phyloP scores from a whole-genome alignment of 768 basidiomycete species.

The Pleurotus pulmonarius region DNA sequence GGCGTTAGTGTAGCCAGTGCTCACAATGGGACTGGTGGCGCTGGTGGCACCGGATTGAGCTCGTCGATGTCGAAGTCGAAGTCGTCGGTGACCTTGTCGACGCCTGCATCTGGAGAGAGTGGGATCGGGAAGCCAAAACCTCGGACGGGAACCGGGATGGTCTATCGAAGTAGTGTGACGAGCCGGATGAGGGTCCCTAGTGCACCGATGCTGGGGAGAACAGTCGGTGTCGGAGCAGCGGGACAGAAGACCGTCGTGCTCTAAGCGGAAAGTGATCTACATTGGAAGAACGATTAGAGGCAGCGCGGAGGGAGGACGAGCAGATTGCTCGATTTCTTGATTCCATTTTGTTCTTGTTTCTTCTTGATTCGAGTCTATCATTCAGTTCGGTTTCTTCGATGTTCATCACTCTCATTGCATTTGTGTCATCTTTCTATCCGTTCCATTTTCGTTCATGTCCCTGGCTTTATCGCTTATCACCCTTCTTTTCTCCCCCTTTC shows the following conservation, averaged over 20 bases:
- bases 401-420: too few relatives aligned
- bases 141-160: conserved; percentile 69
- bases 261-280: background rate
- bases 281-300: too few relatives aligned
- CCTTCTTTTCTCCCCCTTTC: too few relatives aligned
- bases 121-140: conserved; percentile 38
- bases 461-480: too few relatives aligned
- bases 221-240: background rate
- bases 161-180: conserved; percentile 40
- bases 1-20: background rate
- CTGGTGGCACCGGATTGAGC: background rate
- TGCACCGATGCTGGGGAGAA: conserved; percentile 1
- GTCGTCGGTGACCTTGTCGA: conserved; percentile 5
- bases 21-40: background rate
- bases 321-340: too few relatives aligned
- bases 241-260: background rate
- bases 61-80: background rate
- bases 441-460: too few relatives aligned
- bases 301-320: too few relatives aligned
- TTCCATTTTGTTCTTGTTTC: too few relatives aligned
- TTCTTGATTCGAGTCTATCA: too few relatives aligned
- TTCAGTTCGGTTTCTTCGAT: too few relatives aligned
- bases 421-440: too few relatives aligned
- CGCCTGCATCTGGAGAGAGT: background rate
- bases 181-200: conserved; percentile 11